Evolutionary conservation across 1,284 basidiomycete genomes (phyloP), one percentile per base, ranked within the genome.

Genomic region (Coniferiporia sulphurascens): DNA sequence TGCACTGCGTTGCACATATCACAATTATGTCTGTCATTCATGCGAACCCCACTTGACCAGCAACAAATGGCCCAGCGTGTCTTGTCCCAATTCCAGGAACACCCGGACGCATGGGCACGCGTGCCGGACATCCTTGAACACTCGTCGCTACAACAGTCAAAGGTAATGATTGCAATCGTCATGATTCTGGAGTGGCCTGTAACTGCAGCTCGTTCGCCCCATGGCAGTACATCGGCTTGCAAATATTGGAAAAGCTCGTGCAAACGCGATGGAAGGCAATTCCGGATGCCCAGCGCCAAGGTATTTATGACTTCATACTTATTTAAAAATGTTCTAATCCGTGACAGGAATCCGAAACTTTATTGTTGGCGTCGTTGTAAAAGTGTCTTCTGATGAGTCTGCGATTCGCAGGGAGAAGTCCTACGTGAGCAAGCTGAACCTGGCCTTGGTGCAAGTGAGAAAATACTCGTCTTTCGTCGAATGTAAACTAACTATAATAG

Each of bases 91-190:
- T 93, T 99, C 70, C 95, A 99, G 74, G 97, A 99, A 65, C 84
- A 94, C 73, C 91, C 93, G 15, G 97, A 99, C 62, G 87, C 95
- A 50, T 99, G 97, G 97, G 96, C 96, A 65, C 85, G 93, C 70
- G 97, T 99, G 1, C 97, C 97, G 36, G 89, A 91, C 63, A 91
- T 99, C 67, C 80, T 99, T 59, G 94, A 98, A 71, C 81, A 82
- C 61, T 92, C 93, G 8, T 79, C 80, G 19, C 94, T 89, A 71
- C 84, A 89, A 43, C 96, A 98, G 73, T 88, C 95, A 48, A 99
- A 99, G 82, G 95, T 93, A 52, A 55, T 78, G 62, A n/a, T 34
- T n/a, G 22, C 41, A 38, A 36, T 48, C 1, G 27, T 27, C 27
- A 27, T 27, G 27, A 27, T 27, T 27, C 27, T 27, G 27, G 19